Evolutionary conservation across 2,329 filamentous ascomycete species (phyloP).

Genomic region (Alternaria longipes): DNA sequence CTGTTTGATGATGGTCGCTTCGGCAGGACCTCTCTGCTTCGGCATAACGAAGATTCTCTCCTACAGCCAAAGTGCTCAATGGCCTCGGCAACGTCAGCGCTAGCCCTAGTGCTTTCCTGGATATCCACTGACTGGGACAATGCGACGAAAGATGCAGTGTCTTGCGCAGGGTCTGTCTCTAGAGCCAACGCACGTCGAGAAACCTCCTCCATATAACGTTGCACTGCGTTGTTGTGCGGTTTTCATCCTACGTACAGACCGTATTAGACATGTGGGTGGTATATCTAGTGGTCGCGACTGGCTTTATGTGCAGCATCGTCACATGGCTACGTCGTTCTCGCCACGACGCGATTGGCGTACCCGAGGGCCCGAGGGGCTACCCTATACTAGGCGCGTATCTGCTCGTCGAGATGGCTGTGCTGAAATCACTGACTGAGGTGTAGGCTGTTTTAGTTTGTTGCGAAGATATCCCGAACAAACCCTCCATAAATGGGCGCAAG

Average conservation of each 20-base stretch:
- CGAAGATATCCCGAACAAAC: conserved; percentile 5
- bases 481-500: not conserved
- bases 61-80: not conserved
- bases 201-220: not conserved
- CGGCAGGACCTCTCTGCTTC: not conserved
- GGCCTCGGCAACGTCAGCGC: too few species aligned
- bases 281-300: not conserved
- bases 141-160: not conserved
- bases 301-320: not conserved
- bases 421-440: not conserved
- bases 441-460: not conserved
- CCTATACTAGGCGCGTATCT: not conserved
- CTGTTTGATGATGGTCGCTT: not conserved
- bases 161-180: not conserved
- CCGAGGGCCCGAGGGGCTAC: not conserved
- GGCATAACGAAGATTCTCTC: not conserved
- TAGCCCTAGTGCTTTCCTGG: not conserved
- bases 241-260: not conserved
- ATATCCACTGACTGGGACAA: not conserved
- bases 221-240: not conserved
- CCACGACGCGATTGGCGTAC: not conserved
- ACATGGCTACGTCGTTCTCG: not conserved
- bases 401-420: not conserved
- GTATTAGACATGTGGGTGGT: not conserved
- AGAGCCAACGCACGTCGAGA: not conserved